These are phyloP conservation scores for Melastoma malabathricum DNA, from an alignment of 345 rosid genomes.

Conservation along the genomic window DNA sequence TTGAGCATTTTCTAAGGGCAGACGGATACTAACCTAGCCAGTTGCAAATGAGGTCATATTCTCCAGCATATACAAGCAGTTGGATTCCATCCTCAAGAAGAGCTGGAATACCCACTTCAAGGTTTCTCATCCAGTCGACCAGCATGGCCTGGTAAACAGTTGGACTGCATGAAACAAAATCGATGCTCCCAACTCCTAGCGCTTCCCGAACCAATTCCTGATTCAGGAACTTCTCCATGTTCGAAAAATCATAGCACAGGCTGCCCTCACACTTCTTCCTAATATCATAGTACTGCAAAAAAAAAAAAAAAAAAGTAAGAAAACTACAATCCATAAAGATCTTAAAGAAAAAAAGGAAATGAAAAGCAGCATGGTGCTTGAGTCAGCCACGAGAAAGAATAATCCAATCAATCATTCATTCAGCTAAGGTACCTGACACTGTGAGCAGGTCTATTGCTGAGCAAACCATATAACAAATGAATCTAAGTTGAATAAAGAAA, in stretches of 20 bases:
- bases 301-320: conserved; percentile 1
- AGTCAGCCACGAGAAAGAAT: no score
- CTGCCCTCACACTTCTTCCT: conserved; percentile 83
- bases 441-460: no score
- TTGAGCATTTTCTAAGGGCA: no score
- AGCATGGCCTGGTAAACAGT: conserved; percentile 81
- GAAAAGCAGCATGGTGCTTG: no score
- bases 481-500: no score
- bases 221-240: conserved; percentile 82
- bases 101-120: conserved; percentile 80
- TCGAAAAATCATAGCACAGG: conserved; percentile 94
- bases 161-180: conserved; percentile 84
- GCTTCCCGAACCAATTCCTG: conserved; percentile 57
- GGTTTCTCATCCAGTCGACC: conserved; percentile 93
- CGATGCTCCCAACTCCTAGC: conserved; percentile 72
- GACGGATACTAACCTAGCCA: conserved; percentile 65
- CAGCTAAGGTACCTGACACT: no score
- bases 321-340: not conserved
- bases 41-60: conserved; percentile 98
- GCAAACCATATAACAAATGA: no score
- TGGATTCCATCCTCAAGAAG: conserved; percentile 90
- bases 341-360: no score
- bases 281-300: conserved; percentile 78
- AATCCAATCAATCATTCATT: no score
- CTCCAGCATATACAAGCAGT: conserved; percentile 92